Evolutionary conservation across 352 stramenopile species (phyloP).

Genomic region (Phytopythium kandeliae): DNA sequence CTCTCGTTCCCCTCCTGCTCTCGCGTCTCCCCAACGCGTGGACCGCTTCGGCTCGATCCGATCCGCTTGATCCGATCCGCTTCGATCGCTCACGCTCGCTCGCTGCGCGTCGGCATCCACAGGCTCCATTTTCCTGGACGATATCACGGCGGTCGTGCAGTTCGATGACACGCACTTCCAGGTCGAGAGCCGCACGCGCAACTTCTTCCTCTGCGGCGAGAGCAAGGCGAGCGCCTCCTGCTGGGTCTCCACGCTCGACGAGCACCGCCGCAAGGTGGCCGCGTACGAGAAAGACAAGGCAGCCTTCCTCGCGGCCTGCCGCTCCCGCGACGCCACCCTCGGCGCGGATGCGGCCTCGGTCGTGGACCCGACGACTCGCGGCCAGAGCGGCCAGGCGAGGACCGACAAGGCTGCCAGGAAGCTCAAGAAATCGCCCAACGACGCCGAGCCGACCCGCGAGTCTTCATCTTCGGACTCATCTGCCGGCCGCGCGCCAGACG

Average conservation of each 20-base stretch:
- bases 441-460: conserved; percentile 10
- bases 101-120: too few species aligned
- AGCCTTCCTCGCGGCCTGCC: conserved; percentile 16
- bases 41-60: too few species aligned
- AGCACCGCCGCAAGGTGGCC: conserved; percentile 65
- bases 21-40: too few species aligned
- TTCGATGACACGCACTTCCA: conserved; percentile 86
- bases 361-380: background rate
- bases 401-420: background rate
- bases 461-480: conserved; percentile 11
- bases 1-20: too few species aligned
- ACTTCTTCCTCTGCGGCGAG: conserved; percentile 82
- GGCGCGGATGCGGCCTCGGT: too few species aligned
- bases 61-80: too few species aligned
- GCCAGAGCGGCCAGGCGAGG: background rate
- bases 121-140: conserved; percentile 82
- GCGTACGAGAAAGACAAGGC: conserved; percentile 69
- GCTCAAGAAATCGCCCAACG: background rate
- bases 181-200: conserved; percentile 74
- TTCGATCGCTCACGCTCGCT: background rate
- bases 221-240: conserved; percentile 78
- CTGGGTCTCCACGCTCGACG: conserved; percentile 77
- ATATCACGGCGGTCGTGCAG: conserved; percentile 82
- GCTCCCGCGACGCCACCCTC: too few species aligned
- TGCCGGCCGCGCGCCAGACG: conserved; percentile 1